These are phyloP conservation scores for Stellera chamaejasme DNA, from an alignment of 345 rosid species.

Conservation along the genomic window DNA sequence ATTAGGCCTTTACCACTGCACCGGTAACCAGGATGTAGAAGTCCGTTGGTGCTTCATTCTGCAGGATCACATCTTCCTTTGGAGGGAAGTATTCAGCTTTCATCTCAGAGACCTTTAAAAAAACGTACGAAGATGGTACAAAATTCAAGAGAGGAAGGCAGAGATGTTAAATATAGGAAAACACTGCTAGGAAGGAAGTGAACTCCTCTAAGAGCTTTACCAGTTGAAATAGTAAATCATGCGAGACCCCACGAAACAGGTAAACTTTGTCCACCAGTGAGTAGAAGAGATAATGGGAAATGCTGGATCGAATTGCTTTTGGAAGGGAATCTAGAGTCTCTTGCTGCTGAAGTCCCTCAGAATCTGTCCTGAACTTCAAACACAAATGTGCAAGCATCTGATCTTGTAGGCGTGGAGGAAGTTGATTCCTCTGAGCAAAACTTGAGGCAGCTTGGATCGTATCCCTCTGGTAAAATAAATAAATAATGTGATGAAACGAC, in stretches of 20 bases:
- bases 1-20: constrained; percentile 43
- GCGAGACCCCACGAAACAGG: constrained; percentile 60
- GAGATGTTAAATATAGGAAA: not conserved
- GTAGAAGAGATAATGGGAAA: constrained; percentile 67
- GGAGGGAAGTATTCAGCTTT: constrained; percentile 85
- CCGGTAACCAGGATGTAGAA: constrained; percentile 68
- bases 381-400: constrained; percentile 78
- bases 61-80: constrained; percentile 76
- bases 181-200: constrained; percentile 8
- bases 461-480: constrained; percentile 35
- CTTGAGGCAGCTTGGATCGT: constrained; percentile 70
- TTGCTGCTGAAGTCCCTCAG: constrained; percentile 72
- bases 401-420: constrained; percentile 56
- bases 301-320: constrained; percentile 68
- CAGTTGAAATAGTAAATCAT: constrained; percentile 72
- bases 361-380: constrained; percentile 63
- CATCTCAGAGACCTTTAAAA: constrained; percentile 68
- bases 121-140: constrained; percentile 3
- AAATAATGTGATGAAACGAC: not conserved
- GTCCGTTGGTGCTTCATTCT: constrained; percentile 82
- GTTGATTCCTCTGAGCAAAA: constrained; percentile 54
- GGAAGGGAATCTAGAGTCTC: constrained; percentile 73
- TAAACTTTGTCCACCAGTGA: constrained; percentile 53
- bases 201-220: constrained; percentile 23
- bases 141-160: not conserved